Conservation (phyloP, 1,139 yeast genomes). For the Lodderomyces parapsilosis region DNA sequence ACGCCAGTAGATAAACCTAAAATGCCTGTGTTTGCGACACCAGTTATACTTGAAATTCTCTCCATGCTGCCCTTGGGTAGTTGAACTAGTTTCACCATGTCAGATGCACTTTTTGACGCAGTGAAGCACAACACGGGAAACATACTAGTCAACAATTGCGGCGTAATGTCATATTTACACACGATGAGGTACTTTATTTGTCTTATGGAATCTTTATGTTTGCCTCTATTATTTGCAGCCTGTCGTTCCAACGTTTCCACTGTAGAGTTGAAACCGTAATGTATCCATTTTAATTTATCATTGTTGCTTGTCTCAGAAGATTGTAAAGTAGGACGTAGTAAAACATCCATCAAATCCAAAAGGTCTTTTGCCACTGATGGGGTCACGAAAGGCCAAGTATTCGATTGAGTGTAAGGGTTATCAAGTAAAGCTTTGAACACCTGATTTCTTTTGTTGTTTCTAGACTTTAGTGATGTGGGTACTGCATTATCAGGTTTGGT, state of each 20-base stretch:
- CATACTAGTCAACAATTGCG: conserved; percentile 46
- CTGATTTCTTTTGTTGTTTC: conserved; percentile 46
- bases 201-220: conserved; percentile 11
- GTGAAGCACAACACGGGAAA: conserved; percentile 53
- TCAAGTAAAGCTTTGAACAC: conserved; percentile 62
- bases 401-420: conserved; percentile 54
- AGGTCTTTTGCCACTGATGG: conserved; percentile 37
- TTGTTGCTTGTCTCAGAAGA: conserved; percentile 9
- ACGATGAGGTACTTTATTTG: conserved; percentile 47
- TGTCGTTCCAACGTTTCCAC: conserved; percentile 50
- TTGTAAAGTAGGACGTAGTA: conserved; percentile 30
- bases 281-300: conserved; percentile 19
- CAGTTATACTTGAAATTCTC: conserved; percentile 26
- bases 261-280: conserved; percentile 56
- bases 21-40: conserved; percentile 19
- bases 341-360: conserved; percentile 36
- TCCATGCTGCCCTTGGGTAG: conserved; percentile 49
- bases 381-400: conserved; percentile 51
- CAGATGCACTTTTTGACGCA: conserved; percentile 31
- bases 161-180: conserved; percentile 52
- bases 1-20: conserved; percentile 26
- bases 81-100: conserved; percentile 49
- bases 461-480: conserved; percentile 42
- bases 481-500: conserved; percentile 45
- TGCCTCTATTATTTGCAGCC: conserved; percentile 24